These are phyloP conservation scores for Quercus phellos DNA, from an alignment of 331 rosid species.

Conservation along the genomic window DNA sequence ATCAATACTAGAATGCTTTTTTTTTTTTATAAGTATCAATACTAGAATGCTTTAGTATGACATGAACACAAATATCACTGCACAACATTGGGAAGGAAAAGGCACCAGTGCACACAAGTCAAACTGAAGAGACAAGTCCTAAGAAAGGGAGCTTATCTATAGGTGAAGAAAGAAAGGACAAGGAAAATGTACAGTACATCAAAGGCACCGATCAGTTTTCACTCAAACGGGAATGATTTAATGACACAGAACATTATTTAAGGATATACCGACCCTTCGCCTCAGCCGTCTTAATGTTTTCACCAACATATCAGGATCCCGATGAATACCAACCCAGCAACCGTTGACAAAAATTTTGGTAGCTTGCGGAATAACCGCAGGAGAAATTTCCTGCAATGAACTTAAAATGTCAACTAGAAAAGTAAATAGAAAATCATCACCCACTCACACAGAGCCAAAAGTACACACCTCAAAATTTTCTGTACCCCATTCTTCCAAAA, in stretches of 20 bases:
- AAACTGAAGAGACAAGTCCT: too few species aligned
- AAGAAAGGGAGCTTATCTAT: too few species aligned
- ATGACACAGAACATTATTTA: slow-evolving; percentile 1
- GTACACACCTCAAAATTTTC: slow-evolving; percentile 86
- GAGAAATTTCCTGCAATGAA: slow-evolving; percentile 81
- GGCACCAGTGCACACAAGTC: too few species aligned
- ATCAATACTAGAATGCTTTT: too few species aligned
- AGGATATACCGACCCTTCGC: slow-evolving; percentile 57
- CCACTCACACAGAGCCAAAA: slow-evolving; percentile 10
- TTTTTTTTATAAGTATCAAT: too few species aligned
- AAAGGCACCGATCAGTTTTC: too few species aligned
- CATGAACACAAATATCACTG: too few species aligned
- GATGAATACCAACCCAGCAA: slow-evolving; percentile 98
- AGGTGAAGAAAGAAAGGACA: too few species aligned
- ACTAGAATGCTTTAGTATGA: too few species aligned
- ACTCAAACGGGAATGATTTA: not conserved
- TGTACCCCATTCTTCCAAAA: slow-evolving; percentile 99
- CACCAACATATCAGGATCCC: slow-evolving; percentile 97
- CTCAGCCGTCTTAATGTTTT: slow-evolving; percentile 81
- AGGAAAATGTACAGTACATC: too few species aligned
- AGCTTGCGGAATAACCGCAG: slow-evolving; percentile 93
- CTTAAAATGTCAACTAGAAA: slow-evolving; percentile 16
- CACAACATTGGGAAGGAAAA: too few species aligned
- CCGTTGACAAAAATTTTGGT: slow-evolving; percentile 97
- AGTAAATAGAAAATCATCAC: slow-evolving; percentile 7